A percentile compares a stretch with the other conserved stretches of the same genome.
These are phyloP conservation scores for Arthrobotrys megalospora DNA, from an alignment of 2,329 filamentous ascomycete genomes.

Conservation along the genomic window DNA sequence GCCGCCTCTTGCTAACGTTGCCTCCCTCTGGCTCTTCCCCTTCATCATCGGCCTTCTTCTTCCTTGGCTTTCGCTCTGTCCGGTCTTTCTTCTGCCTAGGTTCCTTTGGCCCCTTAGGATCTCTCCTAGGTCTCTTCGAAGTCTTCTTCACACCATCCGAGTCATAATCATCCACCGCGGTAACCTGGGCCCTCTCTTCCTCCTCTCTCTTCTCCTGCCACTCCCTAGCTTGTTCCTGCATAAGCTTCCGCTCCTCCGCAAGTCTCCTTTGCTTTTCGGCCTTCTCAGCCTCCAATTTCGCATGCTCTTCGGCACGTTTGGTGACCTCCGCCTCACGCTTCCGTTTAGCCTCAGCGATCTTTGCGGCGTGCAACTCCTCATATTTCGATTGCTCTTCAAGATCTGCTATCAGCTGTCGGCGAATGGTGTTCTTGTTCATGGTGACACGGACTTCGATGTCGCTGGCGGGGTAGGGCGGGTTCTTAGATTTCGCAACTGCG, in stretches of 20 bases:
- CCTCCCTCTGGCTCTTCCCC: conserved; percentile 31
- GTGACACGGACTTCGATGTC: conserved; percentile 95
- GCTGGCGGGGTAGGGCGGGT: conserved; percentile 87
- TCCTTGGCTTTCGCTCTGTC: conserved; percentile 33
- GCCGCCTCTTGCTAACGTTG: conserved; percentile 47
- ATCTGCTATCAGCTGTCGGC: conserved; percentile 88
- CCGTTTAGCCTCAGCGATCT: conserved; percentile 84
- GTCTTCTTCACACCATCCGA: conserved; percentile 39
- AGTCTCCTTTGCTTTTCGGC: conserved; percentile 82
- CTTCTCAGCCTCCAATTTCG: conserved; percentile 77
- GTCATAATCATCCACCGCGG: conserved; percentile 24
- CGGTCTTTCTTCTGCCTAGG: conserved; percentile 37
- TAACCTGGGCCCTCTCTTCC: conserved; percentile 31
- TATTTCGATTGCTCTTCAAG: conserved; percentile 89
- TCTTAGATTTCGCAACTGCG: conserved; percentile 74
- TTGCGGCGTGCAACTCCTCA: conserved; percentile 91
- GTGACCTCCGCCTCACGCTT: conserved; percentile 84
- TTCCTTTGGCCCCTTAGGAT: conserved; percentile 34
- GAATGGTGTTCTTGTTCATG: conserved; percentile 96
- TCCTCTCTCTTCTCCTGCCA: conserved; percentile 52
- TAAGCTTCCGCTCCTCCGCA: conserved; percentile 85
- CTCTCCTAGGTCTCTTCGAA: conserved; percentile 41
- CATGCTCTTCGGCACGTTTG: conserved; percentile 78
- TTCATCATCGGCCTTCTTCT: conserved; percentile 53
- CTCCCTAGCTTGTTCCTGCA: conserved; percentile 75